Evolutionary conservation across 2,329 filamentous ascomycete genomes (phyloP), one percentile per base, ranked within the genome.

Genomic region (Penicillium sp.): DNA sequence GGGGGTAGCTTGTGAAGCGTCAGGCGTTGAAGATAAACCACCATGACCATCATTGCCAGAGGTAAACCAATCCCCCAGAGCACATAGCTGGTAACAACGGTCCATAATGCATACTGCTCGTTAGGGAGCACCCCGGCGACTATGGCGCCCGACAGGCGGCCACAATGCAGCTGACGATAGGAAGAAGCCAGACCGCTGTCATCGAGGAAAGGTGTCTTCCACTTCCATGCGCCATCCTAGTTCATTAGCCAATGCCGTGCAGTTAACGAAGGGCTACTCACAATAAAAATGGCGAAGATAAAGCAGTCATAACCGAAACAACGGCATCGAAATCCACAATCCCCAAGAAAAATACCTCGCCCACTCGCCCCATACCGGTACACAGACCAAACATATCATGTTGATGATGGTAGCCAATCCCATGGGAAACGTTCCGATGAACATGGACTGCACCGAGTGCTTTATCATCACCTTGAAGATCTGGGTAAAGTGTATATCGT

Each of bases 1-100:
- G 80, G 80, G 0, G 85, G 86, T n/a, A 88, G 72, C 35, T 83
- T 82, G 68, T 88, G 79, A 2, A 88, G 66, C 2, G 80, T 82
- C 23, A 89, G 74, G 12, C 85, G 81, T 49, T 85, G 81, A 56
- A 87, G 85, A 68, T 89, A 89, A 42, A 88, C 79, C 4, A 80
- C 81, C 37, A 88, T 74, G 6, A 87, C 78, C 54, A 80, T 79
- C 66, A 84, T 75, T 0, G 83, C 80, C 40, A 88, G 69, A 0
- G 80, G 78, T 1, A 78, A 71, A 2, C 83, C 81, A 45, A 85
- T 81, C 0, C 85, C 85, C 83, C 83, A 88, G 50, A 89, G 78
- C n/a, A 87, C 72, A 65, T 88, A 89, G 23, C 79, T 83, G 13
- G 74, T 73, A 20, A 88, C 69, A 18, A 88, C 62, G 0, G 86